Conservation (phyloP, 495 filamentous ascomycete genomes). For the Podospora pseudoanserina region DNA sequence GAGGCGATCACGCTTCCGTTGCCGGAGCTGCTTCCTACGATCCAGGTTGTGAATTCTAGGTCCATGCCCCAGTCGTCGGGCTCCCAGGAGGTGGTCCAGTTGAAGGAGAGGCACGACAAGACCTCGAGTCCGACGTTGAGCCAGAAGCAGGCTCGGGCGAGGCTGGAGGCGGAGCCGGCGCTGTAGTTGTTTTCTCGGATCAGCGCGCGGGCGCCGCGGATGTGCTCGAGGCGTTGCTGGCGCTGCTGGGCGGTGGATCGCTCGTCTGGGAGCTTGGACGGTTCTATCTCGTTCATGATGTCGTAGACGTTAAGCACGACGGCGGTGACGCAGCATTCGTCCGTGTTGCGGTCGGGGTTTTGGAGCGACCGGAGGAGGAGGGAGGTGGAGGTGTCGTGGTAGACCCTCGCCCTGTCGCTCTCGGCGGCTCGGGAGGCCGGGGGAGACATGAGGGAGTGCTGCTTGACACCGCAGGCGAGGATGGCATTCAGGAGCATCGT, state of each 20-base stretch:
- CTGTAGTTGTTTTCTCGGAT: slow-evolving; percentile 92
- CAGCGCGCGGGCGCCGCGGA: slow-evolving; percentile 78
- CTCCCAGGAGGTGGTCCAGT: slow-evolving; percentile 86
- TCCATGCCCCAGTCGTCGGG: slow-evolving; percentile 90
- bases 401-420: slow-evolving; percentile 73
- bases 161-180: slow-evolving; percentile 63
- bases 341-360: slow-evolving; percentile 76
- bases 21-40: slow-evolving; percentile 14
- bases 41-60: slow-evolving; percentile 59
- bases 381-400: slow-evolving; percentile 78
- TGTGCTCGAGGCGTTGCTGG: slow-evolving; percentile 77
- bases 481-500: slow-evolving; percentile 92
- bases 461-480: slow-evolving; percentile 82
- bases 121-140: slow-evolving; percentile 88
- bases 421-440: slow-evolving; percentile 48
- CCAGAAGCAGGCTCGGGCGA: slow-evolving; percentile 93
- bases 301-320: slow-evolving; percentile 90
- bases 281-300: slow-evolving; percentile 65
- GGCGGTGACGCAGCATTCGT: slow-evolving; percentile 84
- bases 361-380: slow-evolving; percentile 69
- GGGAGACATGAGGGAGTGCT: slow-evolving; percentile 66
- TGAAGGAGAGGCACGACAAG: slow-evolving; percentile 78
- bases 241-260: slow-evolving; percentile 36
- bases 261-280: not conserved
- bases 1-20: slow-evolving; percentile 38